Evolutionary conservation across 2,329 filamentous ascomycete species (phyloP).

Genomic region (Hymenoscyphus fructigenus): DNA sequence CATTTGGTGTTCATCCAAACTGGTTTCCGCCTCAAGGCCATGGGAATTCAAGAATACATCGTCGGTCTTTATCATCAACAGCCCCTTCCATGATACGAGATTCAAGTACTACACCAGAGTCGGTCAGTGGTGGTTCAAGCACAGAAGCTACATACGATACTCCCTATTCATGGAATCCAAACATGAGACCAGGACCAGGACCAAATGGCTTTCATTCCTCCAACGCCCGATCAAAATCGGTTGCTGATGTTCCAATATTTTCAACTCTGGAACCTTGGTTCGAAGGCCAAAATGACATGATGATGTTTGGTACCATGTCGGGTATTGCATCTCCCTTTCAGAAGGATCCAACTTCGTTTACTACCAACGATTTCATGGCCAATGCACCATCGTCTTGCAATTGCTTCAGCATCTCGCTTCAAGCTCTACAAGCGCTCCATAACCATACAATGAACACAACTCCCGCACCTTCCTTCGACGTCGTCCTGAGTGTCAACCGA

Average conservation of each 20-base stretch:
- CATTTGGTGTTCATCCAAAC: conserved; percentile 15
- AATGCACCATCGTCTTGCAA: conserved; percentile 37
- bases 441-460: conserved; percentile 43
- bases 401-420: conserved; percentile 48
- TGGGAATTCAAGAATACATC: conserved; percentile 2
- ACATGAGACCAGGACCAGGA: background rate
- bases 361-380: background rate
- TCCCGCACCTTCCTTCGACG: conserved; percentile 43
- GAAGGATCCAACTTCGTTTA: conserved; percentile 4
- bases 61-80: conserved; percentile 17
- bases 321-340: background rate
- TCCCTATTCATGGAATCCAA: conserved; percentile 7
- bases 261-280: conserved; percentile 19
- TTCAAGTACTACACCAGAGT: conserved; percentile 15
- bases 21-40: conserved; percentile 9
- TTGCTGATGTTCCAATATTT: conserved; percentile 16
- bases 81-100: conserved; percentile 14
- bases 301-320: conserved; percentile 6
- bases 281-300: conserved; percentile 17
- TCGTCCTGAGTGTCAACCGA: conserved; percentile 46
- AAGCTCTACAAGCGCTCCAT: conserved; percentile 49
- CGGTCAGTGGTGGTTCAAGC: conserved; percentile 15
- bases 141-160: conserved; percentile 21
- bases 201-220: conserved; percentile 3
- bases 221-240: conserved; percentile 16